A percentile compares a stretch with the other conserved stretches of the same genome.
These are phyloP conservation scores for Leccinum truebloodii DNA, from an alignment of 768 basidiomycete species.

Conservation along the genomic window DNA sequence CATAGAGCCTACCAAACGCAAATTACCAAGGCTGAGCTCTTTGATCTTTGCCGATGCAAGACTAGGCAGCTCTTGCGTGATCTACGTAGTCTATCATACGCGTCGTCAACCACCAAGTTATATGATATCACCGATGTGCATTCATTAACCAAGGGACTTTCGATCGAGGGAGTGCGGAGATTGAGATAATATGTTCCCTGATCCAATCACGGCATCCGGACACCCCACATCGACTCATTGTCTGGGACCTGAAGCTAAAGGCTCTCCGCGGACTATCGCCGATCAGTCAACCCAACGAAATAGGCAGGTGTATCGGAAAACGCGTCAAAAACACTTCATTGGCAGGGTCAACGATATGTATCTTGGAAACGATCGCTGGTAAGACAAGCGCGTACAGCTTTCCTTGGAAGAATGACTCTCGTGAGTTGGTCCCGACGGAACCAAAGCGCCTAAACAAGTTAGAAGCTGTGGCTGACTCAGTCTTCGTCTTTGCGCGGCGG, in stretches of 20 bases:
- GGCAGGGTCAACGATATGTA: background rate
- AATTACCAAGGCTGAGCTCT: background rate
- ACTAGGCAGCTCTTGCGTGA: background rate
- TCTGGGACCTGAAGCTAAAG: background rate
- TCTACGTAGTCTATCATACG: background rate
- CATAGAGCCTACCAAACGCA: too few species aligned
- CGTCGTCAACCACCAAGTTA: background rate
- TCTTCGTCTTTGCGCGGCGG: conserved; percentile 90
- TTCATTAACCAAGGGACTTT: background rate
- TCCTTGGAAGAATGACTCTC: too few species aligned
- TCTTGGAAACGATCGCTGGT: background rate
- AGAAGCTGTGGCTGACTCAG: conserved; percentile 21
- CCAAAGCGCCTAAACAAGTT: background rate
- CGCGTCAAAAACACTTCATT: background rate
- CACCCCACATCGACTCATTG: background rate
- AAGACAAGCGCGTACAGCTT: background rate
- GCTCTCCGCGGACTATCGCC: background rate
- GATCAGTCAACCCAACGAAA: background rate
- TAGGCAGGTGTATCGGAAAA: background rate
- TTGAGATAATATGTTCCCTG: background rate
- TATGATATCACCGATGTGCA: background rate
- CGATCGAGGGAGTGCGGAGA: background rate
- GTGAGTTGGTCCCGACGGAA: too few species aligned
- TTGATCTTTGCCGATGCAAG: background rate
- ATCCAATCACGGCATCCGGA: background rate